These are phyloP conservation scores for Tylopilus balloui DNA, from an alignment of 768 basidiomycete genomes.

Conservation along the genomic window DNA sequence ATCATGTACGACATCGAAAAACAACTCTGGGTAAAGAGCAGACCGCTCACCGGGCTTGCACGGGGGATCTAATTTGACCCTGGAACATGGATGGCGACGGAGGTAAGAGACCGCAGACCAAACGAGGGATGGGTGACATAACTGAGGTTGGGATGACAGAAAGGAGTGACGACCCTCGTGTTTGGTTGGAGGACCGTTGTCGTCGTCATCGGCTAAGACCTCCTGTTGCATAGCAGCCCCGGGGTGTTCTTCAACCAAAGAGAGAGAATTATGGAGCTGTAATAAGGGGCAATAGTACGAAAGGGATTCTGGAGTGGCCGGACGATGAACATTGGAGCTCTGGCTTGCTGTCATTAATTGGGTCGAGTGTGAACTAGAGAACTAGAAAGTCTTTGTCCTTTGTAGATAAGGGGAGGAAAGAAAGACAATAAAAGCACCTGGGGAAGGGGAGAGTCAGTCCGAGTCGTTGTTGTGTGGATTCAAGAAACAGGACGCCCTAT, in stretches of 20 bases:
- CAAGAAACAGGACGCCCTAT: conserved; percentile 24
- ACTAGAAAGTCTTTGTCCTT: conserved; percentile 13
- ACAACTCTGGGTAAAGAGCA: neutral
- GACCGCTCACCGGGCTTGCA: conserved; percentile 28
- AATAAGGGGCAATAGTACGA: conserved; percentile 28
- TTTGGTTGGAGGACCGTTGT: conserved; percentile 22
- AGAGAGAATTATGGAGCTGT: conserved; percentile 31
- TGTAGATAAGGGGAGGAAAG: conserved; percentile 16
- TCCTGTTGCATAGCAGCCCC: conserved; percentile 4
- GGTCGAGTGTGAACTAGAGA: conserved; percentile 14
- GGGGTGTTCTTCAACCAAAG: conserved; percentile 17
- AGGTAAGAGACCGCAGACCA: conserved; percentile 9
- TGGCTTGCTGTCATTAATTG: conserved; percentile 31
- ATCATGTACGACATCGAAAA: conserved; percentile 5
- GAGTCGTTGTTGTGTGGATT: conserved; percentile 17
- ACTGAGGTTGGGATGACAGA: conserved; percentile 10
- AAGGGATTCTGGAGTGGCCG: conserved; percentile 17
- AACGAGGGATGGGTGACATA: conserved; percentile 12
- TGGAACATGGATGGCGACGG: conserved; percentile 9
- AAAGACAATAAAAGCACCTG: neutral
- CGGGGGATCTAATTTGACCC: conserved; percentile 31
- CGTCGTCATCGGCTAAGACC: conserved; percentile 11
- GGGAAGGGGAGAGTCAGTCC: no score
- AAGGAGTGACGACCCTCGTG: conserved; percentile 27
- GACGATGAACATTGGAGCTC: conserved; percentile 22